Conservation (phyloP, 2,329 filamentous ascomycete species). For the Fusarium zealandicum region DNA sequence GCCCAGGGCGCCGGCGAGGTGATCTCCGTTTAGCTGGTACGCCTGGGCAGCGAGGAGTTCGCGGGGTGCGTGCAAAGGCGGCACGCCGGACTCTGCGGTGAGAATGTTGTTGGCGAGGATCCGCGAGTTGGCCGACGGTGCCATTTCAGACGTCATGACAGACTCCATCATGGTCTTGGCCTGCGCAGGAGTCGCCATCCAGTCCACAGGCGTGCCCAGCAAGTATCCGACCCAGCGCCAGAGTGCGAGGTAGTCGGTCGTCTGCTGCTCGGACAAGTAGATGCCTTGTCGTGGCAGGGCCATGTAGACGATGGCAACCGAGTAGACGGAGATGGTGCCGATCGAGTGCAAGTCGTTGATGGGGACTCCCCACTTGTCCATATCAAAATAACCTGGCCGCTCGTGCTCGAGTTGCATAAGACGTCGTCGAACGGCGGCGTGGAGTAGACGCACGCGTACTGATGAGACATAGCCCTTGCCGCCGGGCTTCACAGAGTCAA, state of each 20-base stretch:
- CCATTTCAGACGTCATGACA: constrained; percentile 69
- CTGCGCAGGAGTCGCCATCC: constrained; percentile 62
- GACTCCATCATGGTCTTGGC: constrained; percentile 73
- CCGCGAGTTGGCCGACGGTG: constrained; percentile 67
- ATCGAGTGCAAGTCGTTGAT: constrained; percentile 80
- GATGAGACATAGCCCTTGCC: constrained; percentile 67
- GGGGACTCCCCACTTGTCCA: constrained; percentile 65
- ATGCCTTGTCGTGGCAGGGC: constrained; percentile 77
- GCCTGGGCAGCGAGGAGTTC: constrained; percentile 73
- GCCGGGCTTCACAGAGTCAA: constrained; percentile 71
- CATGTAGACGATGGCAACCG: constrained; percentile 70
- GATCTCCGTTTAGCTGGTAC: constrained; percentile 73
- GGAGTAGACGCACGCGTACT: constrained; percentile 69
- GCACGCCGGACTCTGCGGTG: constrained; percentile 67
- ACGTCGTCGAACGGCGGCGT: constrained; percentile 67
- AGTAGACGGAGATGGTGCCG: constrained; percentile 75
- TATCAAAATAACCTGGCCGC: constrained; percentile 66
- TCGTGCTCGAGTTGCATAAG: constrained; percentile 64
- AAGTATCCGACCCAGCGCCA: constrained; percentile 79
- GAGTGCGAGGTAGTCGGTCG: constrained; percentile 73
- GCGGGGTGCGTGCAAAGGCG: constrained; percentile 70
- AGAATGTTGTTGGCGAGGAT: constrained; percentile 80
- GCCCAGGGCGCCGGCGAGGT: constrained; percentile 65
- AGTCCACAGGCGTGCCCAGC: constrained; percentile 70
- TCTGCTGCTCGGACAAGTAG: constrained; percentile 66